Percentiles rank a stretch among this genome's conserved stretches.
Conservation (phyloP, 768 basidiomycete genomes). For the Arthromyces matolae region DNA sequence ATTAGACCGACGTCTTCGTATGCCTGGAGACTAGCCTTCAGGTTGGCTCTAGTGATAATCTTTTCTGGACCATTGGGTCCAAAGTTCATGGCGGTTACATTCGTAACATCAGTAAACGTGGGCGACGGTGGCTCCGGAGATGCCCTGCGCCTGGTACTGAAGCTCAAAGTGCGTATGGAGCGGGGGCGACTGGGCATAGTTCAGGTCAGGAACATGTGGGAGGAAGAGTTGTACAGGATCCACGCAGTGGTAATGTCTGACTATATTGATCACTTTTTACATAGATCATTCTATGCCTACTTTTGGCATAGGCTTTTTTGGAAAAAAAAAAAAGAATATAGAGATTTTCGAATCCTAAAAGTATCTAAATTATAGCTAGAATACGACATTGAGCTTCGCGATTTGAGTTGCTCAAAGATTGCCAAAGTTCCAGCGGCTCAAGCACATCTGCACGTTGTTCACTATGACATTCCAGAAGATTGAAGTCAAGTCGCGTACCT, state of each 20-base stretch:
- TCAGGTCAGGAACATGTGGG: conserved; percentile 19
- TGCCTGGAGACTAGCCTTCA: conserved; percentile 73
- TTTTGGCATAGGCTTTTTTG: conserved; percentile 10
- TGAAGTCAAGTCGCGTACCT: conserved; percentile 8
- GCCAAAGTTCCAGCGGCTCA: background rate
- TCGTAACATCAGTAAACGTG: conserved; percentile 78
- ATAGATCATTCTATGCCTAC: conserved; percentile 16
- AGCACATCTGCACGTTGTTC: too few relatives aligned
- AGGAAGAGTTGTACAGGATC: background rate
- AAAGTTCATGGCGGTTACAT: conserved; percentile 74
- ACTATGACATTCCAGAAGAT: too few relatives aligned
- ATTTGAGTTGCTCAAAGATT: background rate
- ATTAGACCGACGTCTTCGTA: conserved; percentile 68
- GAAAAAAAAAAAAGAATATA: background rate
- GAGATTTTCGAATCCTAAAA: too few relatives aligned
- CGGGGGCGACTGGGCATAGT: conserved; percentile 51
- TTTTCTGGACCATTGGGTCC: conserved; percentile 72
- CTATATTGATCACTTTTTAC: conserved; percentile 8
- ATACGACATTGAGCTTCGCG: background rate
- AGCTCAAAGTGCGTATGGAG: conserved; percentile 54
- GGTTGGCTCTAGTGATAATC: conserved; percentile 76
- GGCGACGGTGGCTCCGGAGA: conserved; percentile 70
- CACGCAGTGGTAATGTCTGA: conserved; percentile 15
- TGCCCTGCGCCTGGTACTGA: conserved; percentile 36
- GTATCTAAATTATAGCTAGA: too few relatives aligned